These are phyloP conservation scores for Pneumocystis sp. DNA, from an alignment of 1,139 yeast genomes.

Conservation along the genomic window DNA sequence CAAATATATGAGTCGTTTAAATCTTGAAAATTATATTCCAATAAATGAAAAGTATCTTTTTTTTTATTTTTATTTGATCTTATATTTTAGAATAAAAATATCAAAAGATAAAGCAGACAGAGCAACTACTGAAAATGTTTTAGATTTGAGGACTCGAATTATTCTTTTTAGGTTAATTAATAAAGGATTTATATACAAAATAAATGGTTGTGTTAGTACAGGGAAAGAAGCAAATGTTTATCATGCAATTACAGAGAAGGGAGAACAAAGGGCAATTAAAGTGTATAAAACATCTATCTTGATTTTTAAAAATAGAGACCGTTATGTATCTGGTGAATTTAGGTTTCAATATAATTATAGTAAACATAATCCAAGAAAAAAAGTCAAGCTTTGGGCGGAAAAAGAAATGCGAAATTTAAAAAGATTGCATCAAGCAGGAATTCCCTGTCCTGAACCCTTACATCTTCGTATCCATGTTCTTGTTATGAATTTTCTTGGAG, in stretches of 20 bases:
- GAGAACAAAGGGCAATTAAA: slow-evolving; percentile 54
- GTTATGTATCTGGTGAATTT: slow-evolving; percentile 93
- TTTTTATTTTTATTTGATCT: slow-evolving; percentile 5
- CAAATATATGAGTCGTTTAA: slow-evolving; percentile 7
- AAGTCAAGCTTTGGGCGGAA: slow-evolving; percentile 98
- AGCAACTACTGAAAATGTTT: slow-evolving; percentile 91
- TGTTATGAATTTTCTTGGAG: slow-evolving; percentile 86
- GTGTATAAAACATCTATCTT: slow-evolving; percentile 90
- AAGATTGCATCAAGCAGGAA: slow-evolving; percentile 59
- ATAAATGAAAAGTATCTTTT: slow-evolving; percentile 10
- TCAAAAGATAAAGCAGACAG: slow-evolving; percentile 64
- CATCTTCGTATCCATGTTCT: slow-evolving; percentile 80
- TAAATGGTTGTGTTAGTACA: slow-evolving; percentile 88
- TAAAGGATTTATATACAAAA: slow-evolving; percentile 65
- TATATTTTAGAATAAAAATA: not conserved
- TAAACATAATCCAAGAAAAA: slow-evolving; percentile 86
- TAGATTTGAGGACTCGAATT: slow-evolving; percentile 84
- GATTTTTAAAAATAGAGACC: slow-evolving; percentile 87
- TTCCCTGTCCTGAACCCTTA: slow-evolving; percentile 85
- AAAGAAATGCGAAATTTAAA: slow-evolving; percentile 88
- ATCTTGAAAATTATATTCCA: slow-evolving; percentile 8
- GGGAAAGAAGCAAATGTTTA: slow-evolving; percentile 98
- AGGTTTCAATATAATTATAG: slow-evolving; percentile 72
- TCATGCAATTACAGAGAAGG: slow-evolving; percentile 67
- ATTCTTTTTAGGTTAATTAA: slow-evolving; percentile 69